These are phyloP conservation scores for Acacia crassicarpa DNA, from an alignment of 306 rosid genomes.

Conservation along the genomic window DNA sequence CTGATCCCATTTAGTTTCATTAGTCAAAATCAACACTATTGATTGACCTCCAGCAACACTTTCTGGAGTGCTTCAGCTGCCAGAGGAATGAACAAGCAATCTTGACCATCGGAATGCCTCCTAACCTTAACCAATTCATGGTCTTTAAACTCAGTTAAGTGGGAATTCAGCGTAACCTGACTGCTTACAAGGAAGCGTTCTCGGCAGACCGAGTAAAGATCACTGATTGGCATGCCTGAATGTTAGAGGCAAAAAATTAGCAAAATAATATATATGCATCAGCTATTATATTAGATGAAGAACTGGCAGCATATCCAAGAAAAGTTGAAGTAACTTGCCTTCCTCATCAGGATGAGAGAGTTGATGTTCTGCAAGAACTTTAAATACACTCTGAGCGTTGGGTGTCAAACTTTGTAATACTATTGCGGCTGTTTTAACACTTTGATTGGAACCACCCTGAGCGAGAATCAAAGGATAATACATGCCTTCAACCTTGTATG, in stretches of 20 bases:
- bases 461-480: constrained; percentile 79
- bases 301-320: constrained; percentile 14
- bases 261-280: background rate
- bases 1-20: background rate
- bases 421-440: constrained; percentile 78
- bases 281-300: constrained; percentile 20
- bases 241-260: background rate
- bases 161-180: constrained; percentile 81
- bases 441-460: constrained; percentile 71
- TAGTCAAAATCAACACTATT: constrained; percentile 9
- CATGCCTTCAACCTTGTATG: constrained; percentile 82
- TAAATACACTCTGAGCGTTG: constrained; percentile 91
- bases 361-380: constrained; percentile 85
- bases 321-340: constrained; percentile 43
- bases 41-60: constrained; percentile 55
- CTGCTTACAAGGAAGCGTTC: constrained; percentile 86
- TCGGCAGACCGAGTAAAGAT: constrained; percentile 68
- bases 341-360: constrained; percentile 82
- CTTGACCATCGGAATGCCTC: constrained; percentile 90
- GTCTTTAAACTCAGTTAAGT: constrained; percentile 89
- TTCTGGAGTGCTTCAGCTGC: constrained; percentile 78
- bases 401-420: constrained; percentile 92
- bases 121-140: constrained; percentile 85
- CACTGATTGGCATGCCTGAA: constrained; percentile 78
- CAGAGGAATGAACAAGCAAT: constrained; percentile 68